A percentile compares a stretch with the other conserved stretches of the same genome.
Evolutionary conservation across 352 stramenopile species (phyloP).

Genomic region (Phytopythium helicoides): DNA sequence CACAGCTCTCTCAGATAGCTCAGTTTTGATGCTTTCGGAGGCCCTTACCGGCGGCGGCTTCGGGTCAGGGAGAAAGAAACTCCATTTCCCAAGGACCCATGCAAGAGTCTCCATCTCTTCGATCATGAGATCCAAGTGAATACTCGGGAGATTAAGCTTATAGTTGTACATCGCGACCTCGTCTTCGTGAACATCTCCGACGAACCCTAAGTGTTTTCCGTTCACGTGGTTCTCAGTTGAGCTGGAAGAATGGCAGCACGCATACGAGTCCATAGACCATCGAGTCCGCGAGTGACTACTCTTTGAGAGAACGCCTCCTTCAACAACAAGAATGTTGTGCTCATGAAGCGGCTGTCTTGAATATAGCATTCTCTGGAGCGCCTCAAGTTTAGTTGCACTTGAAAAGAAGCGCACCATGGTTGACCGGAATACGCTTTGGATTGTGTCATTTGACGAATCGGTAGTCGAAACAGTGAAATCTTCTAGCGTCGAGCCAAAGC

Average conservation of each 20-base stretch:
- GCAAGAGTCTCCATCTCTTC: constrained; percentile 60
- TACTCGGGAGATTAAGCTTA: constrained; percentile 37
- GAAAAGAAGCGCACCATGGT: constrained; percentile 36
- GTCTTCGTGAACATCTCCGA: constrained; percentile 11
- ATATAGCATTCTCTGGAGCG: constrained; percentile 27
- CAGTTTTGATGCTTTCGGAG: too few species aligned
- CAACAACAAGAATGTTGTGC: constrained; percentile 46
- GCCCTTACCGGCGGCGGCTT: neutral
- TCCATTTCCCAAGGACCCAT: constrained; percentile 78
- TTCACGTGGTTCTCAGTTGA: constrained; percentile 11
- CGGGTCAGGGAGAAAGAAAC: constrained; percentile 61
- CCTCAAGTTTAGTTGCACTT: constrained; percentile 18
- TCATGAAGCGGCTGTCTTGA: constrained; percentile 13
- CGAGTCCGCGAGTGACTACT: constrained; percentile 46
- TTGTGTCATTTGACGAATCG: constrained; percentile 24
- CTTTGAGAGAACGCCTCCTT: constrained; percentile 30
- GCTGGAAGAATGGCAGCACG: constrained; percentile 36
- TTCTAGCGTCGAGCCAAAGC: constrained; percentile 46
- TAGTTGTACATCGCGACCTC: constrained; percentile 77
- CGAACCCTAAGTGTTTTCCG: constrained; percentile 16
- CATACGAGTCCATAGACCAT: constrained; percentile 46
- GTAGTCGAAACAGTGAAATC: constrained; percentile 31
- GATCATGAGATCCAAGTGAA: constrained; percentile 49
- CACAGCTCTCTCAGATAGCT: neutral
- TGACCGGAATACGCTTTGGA: constrained; percentile 34